Conservation (phyloP, 2,329 filamentous ascomycete genomes). For the Phymatotrichopsis omnivora region DNA sequence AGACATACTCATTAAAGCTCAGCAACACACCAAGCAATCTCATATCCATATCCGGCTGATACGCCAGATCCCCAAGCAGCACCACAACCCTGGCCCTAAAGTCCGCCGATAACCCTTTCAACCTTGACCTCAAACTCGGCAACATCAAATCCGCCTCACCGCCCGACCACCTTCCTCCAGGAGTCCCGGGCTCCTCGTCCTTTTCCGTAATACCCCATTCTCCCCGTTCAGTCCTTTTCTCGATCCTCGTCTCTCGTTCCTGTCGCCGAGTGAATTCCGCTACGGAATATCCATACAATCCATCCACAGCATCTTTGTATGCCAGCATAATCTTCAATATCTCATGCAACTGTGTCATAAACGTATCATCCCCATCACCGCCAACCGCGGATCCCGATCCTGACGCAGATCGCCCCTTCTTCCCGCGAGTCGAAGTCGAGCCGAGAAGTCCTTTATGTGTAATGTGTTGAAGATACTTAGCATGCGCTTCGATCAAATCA, state of each 20-base stretch:
- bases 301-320: conserved; percentile 88
- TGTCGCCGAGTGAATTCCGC: conserved; percentile 90
- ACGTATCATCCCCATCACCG: conserved; percentile 57
- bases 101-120: conserved; percentile 60
- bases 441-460: conserved; percentile 92
- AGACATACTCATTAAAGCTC: conserved; percentile 85
- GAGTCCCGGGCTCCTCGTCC: conserved; percentile 31
- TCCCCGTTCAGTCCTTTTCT: conserved; percentile 54
- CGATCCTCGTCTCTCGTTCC: conserved; percentile 64
- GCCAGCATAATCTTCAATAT: conserved; percentile 86
- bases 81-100: conserved; percentile 71
- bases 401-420: conserved; percentile 25
- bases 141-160: conserved; percentile 52
- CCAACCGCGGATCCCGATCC: conserved; percentile 39
- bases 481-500: conserved; percentile 86
- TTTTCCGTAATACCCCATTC: conserved; percentile 53
- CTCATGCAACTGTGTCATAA: conserved; percentile 84
- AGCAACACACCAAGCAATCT: conserved; percentile 91
- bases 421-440: conserved; percentile 41
- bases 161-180: conserved; percentile 33
- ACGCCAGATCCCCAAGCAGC: conserved; percentile 77
- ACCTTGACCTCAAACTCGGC: conserved; percentile 61
- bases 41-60: conserved; percentile 92
- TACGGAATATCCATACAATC: conserved; percentile 87
- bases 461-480: conserved; percentile 81